Evolutionary conservation across 1,139 yeast species (phyloP).

Genomic region (Geotrichum cucujoidarum): DNA sequence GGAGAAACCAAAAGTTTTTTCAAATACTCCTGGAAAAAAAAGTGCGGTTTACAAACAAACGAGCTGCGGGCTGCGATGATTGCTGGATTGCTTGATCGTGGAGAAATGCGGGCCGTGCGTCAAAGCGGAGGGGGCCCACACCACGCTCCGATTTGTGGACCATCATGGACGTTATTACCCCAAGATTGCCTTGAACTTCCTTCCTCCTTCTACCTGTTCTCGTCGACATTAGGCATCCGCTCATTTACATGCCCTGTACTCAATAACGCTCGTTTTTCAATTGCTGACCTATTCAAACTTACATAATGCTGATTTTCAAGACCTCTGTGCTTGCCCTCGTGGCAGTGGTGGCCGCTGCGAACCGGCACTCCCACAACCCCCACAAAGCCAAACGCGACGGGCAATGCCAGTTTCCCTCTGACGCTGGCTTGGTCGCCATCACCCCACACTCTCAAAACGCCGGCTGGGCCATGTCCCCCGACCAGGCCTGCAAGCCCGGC

Average conservation of each 20-base stretch:
- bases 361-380: constrained; percentile 2
- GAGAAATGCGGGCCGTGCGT: no score
- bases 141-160: no score
- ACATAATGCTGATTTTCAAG: not conserved
- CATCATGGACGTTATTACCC: no score
- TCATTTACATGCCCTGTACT: not conserved
- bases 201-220: no score
- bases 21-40: no score
- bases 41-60: no score
- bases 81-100: no score
- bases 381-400: constrained; percentile 23
- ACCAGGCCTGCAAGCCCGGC: constrained; percentile 67
- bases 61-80: no score
- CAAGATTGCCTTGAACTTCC: no score
- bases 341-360: not conserved
- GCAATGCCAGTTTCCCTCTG: constrained; percentile 64
- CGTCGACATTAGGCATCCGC: not conserved
- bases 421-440: constrained; percentile 62
- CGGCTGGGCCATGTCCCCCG: constrained; percentile 87
- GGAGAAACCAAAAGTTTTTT: no score
- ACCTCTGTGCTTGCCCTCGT: not conserved
- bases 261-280: no score
- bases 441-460: constrained; percentile 55
- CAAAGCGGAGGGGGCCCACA: no score
- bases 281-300: not conserved